Evolutionary conservation across 1,139 yeast species (phyloP), one percentile per base, ranked within the genome.

Genomic region (Protomyces gravidus): DNA sequence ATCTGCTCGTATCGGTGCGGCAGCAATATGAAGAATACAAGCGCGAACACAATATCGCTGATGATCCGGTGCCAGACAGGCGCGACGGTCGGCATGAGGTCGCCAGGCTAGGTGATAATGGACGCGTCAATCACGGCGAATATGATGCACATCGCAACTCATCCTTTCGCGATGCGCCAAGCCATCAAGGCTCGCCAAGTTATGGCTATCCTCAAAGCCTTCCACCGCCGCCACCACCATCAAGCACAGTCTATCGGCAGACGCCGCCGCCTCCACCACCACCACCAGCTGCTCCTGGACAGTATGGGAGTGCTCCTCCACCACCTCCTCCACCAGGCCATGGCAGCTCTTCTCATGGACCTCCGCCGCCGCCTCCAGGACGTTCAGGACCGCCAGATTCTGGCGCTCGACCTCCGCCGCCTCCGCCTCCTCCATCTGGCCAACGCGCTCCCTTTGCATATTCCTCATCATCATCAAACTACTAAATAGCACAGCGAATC

Each of bases 1-100:
- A 73, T 63, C 62, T 73, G 36, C 62, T 74, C 40, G 65, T 67
- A 9, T 65, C 72, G 3, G 71, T 73, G 5, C 63, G 64, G 13
- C 73, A 70, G 47, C 68, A 68, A 59, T 61, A 67, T 32, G 66
- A 65, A 15, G 66, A 64, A 23, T 64, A 59, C 47, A 62, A 61
- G 33, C 26, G 28, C 19, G 30, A 45, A n/a, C 62, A 40, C n/a
- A 45, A 53, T 46, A 50, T 50, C 13, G 45, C 51, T 2, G 51
- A 50, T 19, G 58, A 53, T 15, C 23, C 17, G 21, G 21, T 19
- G 11, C 21, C n/a, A 7, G 42, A 36, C 42, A 36, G 42, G 19
- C 42, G 19, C 19, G 42, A 36, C 21, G 9, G 32, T 9, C 32
- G 13, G 32, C 32, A 2, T 9, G 13, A 28, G 32, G 11, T 36